Evolutionary conservation across 768 basidiomycete species (phyloP), one percentile per base, ranked within the genome.

Genomic region (Cystobasidium tubakii): DNA sequence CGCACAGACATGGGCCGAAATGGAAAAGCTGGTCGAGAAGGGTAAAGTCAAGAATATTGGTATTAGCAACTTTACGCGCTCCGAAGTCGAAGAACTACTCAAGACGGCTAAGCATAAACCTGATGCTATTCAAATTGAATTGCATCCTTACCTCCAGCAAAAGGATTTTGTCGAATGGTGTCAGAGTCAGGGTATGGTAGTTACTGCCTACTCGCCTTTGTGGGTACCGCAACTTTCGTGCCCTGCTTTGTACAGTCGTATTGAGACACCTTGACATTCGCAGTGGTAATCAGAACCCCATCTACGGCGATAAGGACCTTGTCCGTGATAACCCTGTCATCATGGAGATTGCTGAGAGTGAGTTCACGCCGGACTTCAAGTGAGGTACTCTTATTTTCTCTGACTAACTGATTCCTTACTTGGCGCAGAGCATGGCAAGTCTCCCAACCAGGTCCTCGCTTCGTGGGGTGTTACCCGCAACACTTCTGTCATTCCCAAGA

Each of bases 1-100:
- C 13, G 53, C 46, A 9, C 29, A 74, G 19, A 74, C 74, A 21
- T 91, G 92, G 87, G 90, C 89, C 80, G 85, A 84, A 23, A 80
- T 80, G 60, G 82, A 81, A 57, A 81, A 81, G 71, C 81, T 90
- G 81, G 79, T 87, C 23, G 85, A 88, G 43, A 90, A 91, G 81
- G 83, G 90, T 78, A 88, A 85, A 77, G 89, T 89, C 63, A 86
- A 85, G 80, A 90, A 90, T 0, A 92, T 93, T 77, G 91, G 91
- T 75, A 76, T 82, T 21, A 87, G 87, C 66, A 92, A 91, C 84
- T 74, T 57, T 55, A 74, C 74, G 9, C 21, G 67, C 17, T n/a
- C 23, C 3, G 74, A 74, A 64, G 54, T 72, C 1, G 74, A 74
- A 31, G 66, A 67, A 42, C 23, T 67, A 25, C 66, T 67, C 23